Evolutionary conservation across 192 early-diverging fungal species (phyloP).

Genomic region (Coemansia sp.): DNA sequence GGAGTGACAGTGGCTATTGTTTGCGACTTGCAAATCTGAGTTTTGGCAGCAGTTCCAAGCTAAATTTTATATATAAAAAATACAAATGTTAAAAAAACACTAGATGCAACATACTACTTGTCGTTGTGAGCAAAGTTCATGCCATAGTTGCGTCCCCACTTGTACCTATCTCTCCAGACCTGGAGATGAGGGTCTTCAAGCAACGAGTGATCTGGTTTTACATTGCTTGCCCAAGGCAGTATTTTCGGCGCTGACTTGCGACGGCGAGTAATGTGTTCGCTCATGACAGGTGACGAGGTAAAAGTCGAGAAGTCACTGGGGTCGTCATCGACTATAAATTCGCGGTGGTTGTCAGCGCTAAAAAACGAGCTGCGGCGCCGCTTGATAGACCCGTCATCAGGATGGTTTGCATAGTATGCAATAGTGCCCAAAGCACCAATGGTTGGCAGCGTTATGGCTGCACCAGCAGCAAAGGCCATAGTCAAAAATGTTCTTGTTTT

Average conservation of each 20-base stretch:
- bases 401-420: conserved; percentile 44
- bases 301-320: conserved; percentile 51
- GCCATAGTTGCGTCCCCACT: conserved; percentile 50
- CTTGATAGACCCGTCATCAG: conserved; percentile 14
- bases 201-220: conserved; percentile 36
- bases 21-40: conserved; percentile 24
- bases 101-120: conserved; percentile 3
- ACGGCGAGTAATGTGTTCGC: conserved; percentile 20
- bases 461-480: conserved; percentile 54
- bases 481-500: too few relatives aligned
- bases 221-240: not conserved
- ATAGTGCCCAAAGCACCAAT: conserved; percentile 39
- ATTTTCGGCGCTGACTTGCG: conserved; percentile 10
- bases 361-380: conserved; percentile 24
- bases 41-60: conserved; percentile 16
- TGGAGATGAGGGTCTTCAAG: conserved; percentile 48
- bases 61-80: conserved; percentile 1
- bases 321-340: conserved; percentile 44
- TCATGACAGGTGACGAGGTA: conserved; percentile 30
- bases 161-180: conserved; percentile 50
- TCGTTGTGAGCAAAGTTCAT: conserved; percentile 55
- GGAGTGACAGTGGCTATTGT: conserved; percentile 35
- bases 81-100: not conserved
- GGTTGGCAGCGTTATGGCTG: conserved; percentile 48
- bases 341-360: conserved; percentile 19